Base-by-base conservation (phyloP, 345 rosid species). In the Lumnitzera racemosa region DNA sequence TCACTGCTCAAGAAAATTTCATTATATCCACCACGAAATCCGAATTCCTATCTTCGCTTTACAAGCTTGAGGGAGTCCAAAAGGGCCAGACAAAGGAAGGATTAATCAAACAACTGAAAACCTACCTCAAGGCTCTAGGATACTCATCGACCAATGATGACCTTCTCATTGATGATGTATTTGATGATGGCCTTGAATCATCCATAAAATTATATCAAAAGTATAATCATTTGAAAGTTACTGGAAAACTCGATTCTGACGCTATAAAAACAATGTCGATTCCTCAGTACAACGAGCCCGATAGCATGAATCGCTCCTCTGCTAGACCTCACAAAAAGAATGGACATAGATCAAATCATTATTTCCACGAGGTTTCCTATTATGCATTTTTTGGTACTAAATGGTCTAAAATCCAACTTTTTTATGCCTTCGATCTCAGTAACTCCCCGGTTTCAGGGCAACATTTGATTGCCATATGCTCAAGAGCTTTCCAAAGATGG, bases 261-360 rank as follows among this genome's bases (percentile, higher is more conserved):
- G 56, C 73, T 2, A 48, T 10, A 7, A 17, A 51, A 46, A 24
- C 31, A 20, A 69, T 73, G 59, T 61, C 55, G 67, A 53, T 15
- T 43, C 77, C 62, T 3, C 10, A 73, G 27, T 74, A 70, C 14
- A 70, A 70, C 2, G 48, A 52, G 54, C 55, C 74, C 11, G 73
- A 65, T 58, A 54, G 29, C 4, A 27, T 27, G 2, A 27, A 27
- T 27, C 29, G 4, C 29, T 2, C 2, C 29, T 2, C 4, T 27
- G 4, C 29, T 27, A 27, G 4, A 27, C 29, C 29, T 27, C 29
- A 27, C 29, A 27, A 27, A 27, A 27, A 27, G 4, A 4, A 4
- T 2, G 29, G 29, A 27, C 29, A 27, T 27, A 27, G 29, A 27
- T 27, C 29, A 27, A 27, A 27, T 4, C 29, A 4, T 27, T 27